These are phyloP conservation scores for Boletus rubescentipes DNA, from an alignment of 768 basidiomycete genomes.

Conservation along the genomic window DNA sequence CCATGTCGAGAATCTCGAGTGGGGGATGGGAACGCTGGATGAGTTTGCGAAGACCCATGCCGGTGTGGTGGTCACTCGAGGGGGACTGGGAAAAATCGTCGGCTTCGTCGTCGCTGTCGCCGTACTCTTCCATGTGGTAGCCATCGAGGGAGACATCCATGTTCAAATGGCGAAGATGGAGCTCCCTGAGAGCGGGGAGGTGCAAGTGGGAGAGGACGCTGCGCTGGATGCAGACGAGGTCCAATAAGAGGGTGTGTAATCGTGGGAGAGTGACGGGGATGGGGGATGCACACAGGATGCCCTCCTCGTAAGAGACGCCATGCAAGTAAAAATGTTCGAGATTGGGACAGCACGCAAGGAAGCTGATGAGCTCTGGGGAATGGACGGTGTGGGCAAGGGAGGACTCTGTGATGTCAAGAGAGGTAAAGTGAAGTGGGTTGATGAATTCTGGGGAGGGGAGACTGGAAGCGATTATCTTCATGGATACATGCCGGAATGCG, in stretches of 20 bases:
- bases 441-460: slow-evolving; percentile 49
- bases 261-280: slow-evolving; percentile 54
- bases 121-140: slow-evolving; percentile 46
- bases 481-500: slow-evolving; percentile 39
- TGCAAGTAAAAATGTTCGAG: slow-evolving; percentile 58
- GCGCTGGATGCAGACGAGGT: slow-evolving; percentile 61
- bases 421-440: slow-evolving; percentile 53
- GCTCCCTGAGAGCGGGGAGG: slow-evolving; percentile 56
- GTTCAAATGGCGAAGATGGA: slow-evolving; percentile 67
- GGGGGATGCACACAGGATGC: slow-evolving; percentile 26
- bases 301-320: slow-evolving; percentile 52
- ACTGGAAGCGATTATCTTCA: slow-evolving; percentile 50
- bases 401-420: slow-evolving; percentile 56
- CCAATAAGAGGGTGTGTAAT: slow-evolving; percentile 56
- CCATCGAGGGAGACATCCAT: slow-evolving; percentile 45
- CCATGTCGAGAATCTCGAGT: slow-evolving; percentile 68
- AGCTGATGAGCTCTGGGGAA: slow-evolving; percentile 53
- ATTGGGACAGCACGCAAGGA: slow-evolving; percentile 60
- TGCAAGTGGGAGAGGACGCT: slow-evolving; percentile 63
- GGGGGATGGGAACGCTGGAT: slow-evolving; percentile 62
- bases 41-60: slow-evolving; percentile 73
- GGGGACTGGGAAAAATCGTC: slow-evolving; percentile 74
- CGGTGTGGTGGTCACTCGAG: slow-evolving; percentile 73
- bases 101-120: slow-evolving; percentile 76
- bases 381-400: slow-evolving; percentile 39